phyloP scores from a whole-genome alignment of 257 asterid genomes.

The Solanum commersonii region DNA sequence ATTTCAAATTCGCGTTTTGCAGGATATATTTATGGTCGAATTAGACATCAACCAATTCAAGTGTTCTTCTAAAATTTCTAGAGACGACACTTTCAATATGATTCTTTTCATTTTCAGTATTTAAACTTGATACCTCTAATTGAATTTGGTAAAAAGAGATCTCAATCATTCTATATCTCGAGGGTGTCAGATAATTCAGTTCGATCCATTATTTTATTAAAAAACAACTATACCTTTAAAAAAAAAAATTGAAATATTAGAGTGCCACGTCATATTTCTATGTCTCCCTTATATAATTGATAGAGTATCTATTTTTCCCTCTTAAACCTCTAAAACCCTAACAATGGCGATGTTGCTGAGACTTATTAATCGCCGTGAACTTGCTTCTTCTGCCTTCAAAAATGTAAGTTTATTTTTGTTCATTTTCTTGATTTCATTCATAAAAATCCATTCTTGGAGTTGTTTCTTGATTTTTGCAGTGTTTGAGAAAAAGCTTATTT shows the following conservation, averaged over 20 bases:
- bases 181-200: background rate
- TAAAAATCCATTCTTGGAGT: background rate
- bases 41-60: background rate
- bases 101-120: too few relatives aligned
- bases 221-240: background rate
- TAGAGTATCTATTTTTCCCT: background rate
- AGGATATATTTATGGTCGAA: too few relatives aligned
- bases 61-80: background rate
- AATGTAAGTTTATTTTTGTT: background rate
- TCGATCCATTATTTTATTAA: too few relatives aligned
- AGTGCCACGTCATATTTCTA: background rate
- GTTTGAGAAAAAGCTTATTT: slow-evolving; percentile 25
- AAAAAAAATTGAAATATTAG: background rate
- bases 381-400: background rate
- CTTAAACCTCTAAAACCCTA: background rate
- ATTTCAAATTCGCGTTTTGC: too few relatives aligned
- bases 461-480: background rate
- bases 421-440: background rate
- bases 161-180: background rate
- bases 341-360: background rate
- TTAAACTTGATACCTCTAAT: too few relatives aligned
- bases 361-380: background rate
- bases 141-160: too few relatives aligned
- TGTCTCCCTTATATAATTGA: background rate
- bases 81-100: background rate